Base-by-base conservation (phyloP, 768 basidiomycete genomes). In the Phaffia australis region DNA sequence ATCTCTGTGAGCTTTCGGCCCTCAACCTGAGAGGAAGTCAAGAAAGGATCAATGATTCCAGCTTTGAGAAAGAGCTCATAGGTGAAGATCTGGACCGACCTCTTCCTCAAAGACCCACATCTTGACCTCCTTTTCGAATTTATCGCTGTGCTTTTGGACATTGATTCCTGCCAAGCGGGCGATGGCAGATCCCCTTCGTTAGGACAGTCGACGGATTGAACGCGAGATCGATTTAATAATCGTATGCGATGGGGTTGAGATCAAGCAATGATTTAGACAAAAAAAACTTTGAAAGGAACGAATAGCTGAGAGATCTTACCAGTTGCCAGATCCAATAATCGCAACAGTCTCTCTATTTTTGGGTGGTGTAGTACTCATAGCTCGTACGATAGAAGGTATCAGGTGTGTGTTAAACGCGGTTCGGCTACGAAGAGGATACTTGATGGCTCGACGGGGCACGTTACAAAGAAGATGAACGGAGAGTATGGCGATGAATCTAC, bases 21-120 rank as follows among this genome's bases (percentile, higher is more conserved):
- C 60, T 77, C 73, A 64, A 74, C 71, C 69, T 77, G 69, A 15
- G 18, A 23, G 16, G 27, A 50, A 21, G 56, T n/a, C 15, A 6
- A 11, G 9, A 19, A 57, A 29, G 25, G 27, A 29, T 32, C 23
- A 29, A 29, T 4, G 9, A 19, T 57, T 21, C n/a, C 54, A 9
- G 27, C 11, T 6, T n/a, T 21, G 56, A 27, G 23, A 29, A 27
- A 32, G 51, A 25, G 49, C 42, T 15, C 19, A 42, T 19, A 16
- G 21, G 42, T 25, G 52, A 46, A 42, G 23, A 55, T 9, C 27
- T 46, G 21, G 1, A 69, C 75, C 60, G 52, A 78, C 77, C 59
- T 79, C 73, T 69, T 80, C 79, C 68, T 80, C 78, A 62, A 73
- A 79, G 25, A 79, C 78, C 79, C 79, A 80, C 72, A 79, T 79